phyloP scores from a whole-genome alignment of 345 rosid genomes.

The Odontarrhena argentea region DNA sequence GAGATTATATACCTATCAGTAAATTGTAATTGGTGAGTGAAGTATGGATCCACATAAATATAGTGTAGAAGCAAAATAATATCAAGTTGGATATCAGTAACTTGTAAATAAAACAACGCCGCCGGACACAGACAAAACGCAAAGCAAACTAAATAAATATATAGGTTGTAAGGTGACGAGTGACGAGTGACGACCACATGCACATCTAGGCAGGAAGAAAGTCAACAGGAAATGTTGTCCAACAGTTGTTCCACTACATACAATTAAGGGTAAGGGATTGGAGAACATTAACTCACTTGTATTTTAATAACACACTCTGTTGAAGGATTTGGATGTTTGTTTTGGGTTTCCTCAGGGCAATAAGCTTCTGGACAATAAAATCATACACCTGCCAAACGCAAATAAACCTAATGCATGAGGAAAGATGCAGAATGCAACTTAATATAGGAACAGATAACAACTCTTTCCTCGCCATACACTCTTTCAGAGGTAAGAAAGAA shows the following conservation, averaged over 20 bases:
- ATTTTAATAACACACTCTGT: conserved; percentile 90
- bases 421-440: conserved; percentile 8
- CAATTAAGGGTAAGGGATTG: background rate
- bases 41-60: conserved; percentile 13
- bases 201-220: conserved; percentile 12
- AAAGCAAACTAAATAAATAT: conserved; percentile 13
- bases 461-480: background rate
- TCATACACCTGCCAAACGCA: conserved; percentile 75
- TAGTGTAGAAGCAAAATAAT: conserved; percentile 7
- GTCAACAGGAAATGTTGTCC: conserved; percentile 7
- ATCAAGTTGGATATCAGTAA: conserved; percentile 28
- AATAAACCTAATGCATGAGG: conserved; percentile 25
- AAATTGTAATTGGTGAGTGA: conserved; percentile 27
- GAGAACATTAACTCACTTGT: conserved; percentile 64
- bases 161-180: conserved; percentile 9
- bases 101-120: conserved; percentile 11
- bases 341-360: conserved; percentile 96
- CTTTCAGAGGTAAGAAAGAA: conserved; percentile 25
- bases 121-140: background rate
- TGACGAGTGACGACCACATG: background rate
- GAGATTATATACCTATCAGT: conserved; percentile 68
- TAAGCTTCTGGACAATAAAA: conserved; percentile 94
- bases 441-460: conserved; percentile 7
- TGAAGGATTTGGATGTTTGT: conserved; percentile 99
- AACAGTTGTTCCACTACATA: conserved; percentile 13